These are phyloP conservation scores for Adansonia madagascariensis DNA, from an alignment of 441 rosid genomes.

Conservation along the genomic window DNA sequence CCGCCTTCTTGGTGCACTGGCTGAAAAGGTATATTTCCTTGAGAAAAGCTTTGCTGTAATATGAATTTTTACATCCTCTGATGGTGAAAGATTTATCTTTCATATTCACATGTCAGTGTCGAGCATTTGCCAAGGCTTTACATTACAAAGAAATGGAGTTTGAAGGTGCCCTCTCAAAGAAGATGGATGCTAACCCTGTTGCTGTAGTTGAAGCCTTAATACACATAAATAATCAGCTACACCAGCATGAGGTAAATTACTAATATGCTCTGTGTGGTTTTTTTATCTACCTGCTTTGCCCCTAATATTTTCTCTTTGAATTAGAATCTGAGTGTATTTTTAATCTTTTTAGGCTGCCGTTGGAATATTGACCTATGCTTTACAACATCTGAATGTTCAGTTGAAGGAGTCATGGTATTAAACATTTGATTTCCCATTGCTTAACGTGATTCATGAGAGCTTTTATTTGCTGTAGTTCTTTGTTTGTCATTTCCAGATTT, in stretches of 20 bases:
- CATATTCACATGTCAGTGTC: constrained; percentile 58
- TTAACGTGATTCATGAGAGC: constrained; percentile 4
- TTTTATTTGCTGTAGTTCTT: constrained; percentile 12
- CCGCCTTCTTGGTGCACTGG: constrained; percentile 99
- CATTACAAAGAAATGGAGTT: constrained; percentile 99
- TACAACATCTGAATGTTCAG: constrained; percentile 87
- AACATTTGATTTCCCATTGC: neutral
- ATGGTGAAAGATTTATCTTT: neutral
- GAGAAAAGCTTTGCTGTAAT: neutral
- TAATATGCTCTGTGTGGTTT: neutral
- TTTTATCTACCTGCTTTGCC: neutral
- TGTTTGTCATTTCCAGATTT: constrained; percentile 19
- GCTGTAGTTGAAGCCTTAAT: constrained; percentile 98
- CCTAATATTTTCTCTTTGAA: constrained; percentile 18
- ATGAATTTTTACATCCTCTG: neutral
- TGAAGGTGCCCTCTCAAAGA: constrained; percentile 87
- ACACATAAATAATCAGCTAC: constrained; percentile 98
- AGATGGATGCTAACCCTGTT: constrained; percentile 98
- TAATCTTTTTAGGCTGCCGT: constrained; percentile 81
- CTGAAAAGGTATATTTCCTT: constrained; percentile 80
- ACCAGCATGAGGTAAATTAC: constrained; percentile 85
- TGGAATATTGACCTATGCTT: constrained; percentile 97
- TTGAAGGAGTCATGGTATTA: constrained; percentile 96
- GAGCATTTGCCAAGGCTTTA: constrained; percentile 98
- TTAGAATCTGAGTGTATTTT: constrained; percentile 16